phyloP scores from a whole-genome alignment of 2,329 filamentous ascomycete species.

The Neofusicoccum umdonicola region DNA sequence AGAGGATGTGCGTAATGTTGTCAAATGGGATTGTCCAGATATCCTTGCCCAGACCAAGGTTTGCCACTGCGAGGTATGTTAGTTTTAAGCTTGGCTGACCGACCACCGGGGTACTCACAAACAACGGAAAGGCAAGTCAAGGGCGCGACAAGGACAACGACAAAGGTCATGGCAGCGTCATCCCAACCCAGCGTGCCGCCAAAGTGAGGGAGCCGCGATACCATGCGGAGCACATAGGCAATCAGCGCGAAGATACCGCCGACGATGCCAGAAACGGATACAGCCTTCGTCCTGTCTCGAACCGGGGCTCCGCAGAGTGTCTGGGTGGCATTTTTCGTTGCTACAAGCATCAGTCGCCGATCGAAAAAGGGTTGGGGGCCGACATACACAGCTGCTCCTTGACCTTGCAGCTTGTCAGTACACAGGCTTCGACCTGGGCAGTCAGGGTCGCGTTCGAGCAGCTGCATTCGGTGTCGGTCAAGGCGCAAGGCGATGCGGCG shows the following conservation, averaged over 20 bases:
- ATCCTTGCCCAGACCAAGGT: conserved; percentile 50
- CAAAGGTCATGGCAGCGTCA: conserved; percentile 35
- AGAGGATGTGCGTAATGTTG: conserved; percentile 46
- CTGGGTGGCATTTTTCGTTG: conserved; percentile 41
- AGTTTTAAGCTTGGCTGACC: not conserved
- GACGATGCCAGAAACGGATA: conserved; percentile 33
- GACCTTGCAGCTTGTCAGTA: conserved; percentile 25
- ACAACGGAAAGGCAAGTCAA: conserved; percentile 24
- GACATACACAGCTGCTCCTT: conserved; percentile 28
- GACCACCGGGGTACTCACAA: not conserved
- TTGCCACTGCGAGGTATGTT: conserved; percentile 18
- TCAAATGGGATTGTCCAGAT: conserved; percentile 49
- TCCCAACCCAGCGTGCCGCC: conserved; percentile 40
- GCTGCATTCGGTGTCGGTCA: conserved; percentile 29
- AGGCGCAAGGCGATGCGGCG: conserved; percentile 25
- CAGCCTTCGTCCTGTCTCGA: conserved; percentile 34
- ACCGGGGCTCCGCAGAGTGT: conserved; percentile 35
- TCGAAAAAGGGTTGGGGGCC: too few species aligned
- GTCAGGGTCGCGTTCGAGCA: conserved; percentile 23
- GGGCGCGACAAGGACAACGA: conserved; percentile 37
- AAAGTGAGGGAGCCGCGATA: conserved; percentile 34
- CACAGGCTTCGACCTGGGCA: conserved; percentile 23
- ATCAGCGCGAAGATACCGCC: conserved; percentile 35
- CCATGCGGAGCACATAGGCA: conserved; percentile 34
- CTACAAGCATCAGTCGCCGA: conserved; percentile 21